Conservation (phyloP, 1,284 basidiomycete genomes). For the Ceratobasidium sp. region DNA sequence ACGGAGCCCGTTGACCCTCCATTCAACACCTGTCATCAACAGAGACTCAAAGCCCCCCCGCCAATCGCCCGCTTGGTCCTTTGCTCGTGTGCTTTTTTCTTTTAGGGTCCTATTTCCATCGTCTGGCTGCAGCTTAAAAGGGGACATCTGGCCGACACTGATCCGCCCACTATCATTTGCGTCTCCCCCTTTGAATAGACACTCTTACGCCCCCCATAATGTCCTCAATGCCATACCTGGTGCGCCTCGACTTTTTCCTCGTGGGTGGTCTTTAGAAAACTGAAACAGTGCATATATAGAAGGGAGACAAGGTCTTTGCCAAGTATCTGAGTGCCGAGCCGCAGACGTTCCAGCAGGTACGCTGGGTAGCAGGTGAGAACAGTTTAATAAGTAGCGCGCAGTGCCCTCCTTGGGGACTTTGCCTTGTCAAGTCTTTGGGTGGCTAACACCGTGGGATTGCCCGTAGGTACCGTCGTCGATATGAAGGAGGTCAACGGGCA, state of each 20-base stretch:
- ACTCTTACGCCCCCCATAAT: constrained; percentile 3
- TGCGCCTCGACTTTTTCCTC: neutral
- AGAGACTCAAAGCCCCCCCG: constrained; percentile 20
- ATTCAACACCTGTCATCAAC: constrained; percentile 37
- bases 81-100: constrained; percentile 32
- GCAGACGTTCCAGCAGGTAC: constrained; percentile 38
- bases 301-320: constrained; percentile 44
- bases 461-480: constrained; percentile 39
- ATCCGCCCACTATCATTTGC: constrained; percentile 16
- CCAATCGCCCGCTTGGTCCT: constrained; percentile 12
- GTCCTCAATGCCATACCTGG: constrained; percentile 39
- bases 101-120: neutral
- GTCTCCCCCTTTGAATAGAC: neutral
- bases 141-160: neutral
- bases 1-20: constrained; percentile 15
- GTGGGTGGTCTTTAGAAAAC: neutral
- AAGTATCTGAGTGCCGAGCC: constrained; percentile 41
- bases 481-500: constrained; percentile 42
- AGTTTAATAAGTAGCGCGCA: no score
- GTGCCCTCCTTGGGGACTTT: neutral
- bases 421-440: constrained; percentile 7
- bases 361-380: constrained; percentile 43
- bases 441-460: constrained; percentile 41
- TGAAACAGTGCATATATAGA: constrained; percentile 45
- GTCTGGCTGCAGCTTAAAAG: constrained; percentile 14